phyloP scores from a whole-genome alignment of 345 rosid genomes.

The Moricandia arvensis region DNA sequence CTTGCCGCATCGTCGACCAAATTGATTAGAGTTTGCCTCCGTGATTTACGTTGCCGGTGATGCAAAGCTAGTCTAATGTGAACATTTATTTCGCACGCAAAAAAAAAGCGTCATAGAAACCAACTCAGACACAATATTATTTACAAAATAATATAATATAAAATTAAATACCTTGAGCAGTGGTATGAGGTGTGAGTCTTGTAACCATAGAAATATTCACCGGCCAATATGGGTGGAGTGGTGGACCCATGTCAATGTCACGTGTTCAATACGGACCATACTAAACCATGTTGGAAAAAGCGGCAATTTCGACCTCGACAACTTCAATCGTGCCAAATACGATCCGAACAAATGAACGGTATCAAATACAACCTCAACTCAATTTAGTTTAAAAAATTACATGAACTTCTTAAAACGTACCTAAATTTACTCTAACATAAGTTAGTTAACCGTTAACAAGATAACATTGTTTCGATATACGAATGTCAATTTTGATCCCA shows the following conservation, averaged over 20 bases:
- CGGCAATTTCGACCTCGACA: too few relatives aligned
- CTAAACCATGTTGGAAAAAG: background rate
- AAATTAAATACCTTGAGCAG: background rate
- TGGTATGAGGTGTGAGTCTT: background rate
- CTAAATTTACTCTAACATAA: too few relatives aligned
- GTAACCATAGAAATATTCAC: background rate
- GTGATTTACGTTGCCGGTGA: too few relatives aligned
- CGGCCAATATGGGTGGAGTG: background rate
- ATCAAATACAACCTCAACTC: too few relatives aligned
- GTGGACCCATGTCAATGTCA: background rate
- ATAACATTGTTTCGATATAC: too few relatives aligned
- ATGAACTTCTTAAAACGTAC: too few relatives aligned
- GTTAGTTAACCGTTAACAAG: too few relatives aligned
- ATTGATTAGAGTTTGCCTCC: background rate
- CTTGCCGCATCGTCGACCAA: too few relatives aligned
- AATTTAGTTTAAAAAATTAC: too few relatives aligned
- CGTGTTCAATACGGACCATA: background rate
- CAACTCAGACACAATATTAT: background rate
- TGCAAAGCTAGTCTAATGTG: background rate
- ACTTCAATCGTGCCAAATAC: too few relatives aligned
- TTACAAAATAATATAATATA: background rate
- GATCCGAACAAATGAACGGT: too few relatives aligned
- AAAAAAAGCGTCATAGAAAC: background rate
- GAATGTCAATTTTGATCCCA: too few relatives aligned
- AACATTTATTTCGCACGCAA: background rate